Conservation (phyloP, 169 alveolate genomes). For the Plasmodium vinckei region DNA sequence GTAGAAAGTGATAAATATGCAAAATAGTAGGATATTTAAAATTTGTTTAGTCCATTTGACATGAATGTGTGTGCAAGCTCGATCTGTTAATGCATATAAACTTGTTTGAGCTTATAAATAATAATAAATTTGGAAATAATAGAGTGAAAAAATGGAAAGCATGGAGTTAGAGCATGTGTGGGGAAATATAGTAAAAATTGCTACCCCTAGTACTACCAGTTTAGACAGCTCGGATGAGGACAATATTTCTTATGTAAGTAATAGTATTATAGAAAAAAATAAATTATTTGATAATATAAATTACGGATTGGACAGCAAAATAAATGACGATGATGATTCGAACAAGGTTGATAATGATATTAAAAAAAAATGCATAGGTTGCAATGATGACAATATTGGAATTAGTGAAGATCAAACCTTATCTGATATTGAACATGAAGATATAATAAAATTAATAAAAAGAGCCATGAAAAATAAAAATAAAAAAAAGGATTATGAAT, state of each 20-base stretch:
- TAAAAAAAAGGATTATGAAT: constrained; percentile 20
- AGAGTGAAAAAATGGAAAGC: too few species aligned
- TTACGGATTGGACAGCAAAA: background rate
- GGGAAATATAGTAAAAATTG: too few species aligned
- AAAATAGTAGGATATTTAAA: too few species aligned
- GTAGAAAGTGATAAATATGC: too few species aligned
- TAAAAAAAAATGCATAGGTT: background rate
- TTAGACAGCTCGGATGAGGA: background rate
- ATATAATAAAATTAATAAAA: constrained; percentile 15
- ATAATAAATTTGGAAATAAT: too few species aligned
- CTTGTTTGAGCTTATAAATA: too few species aligned
- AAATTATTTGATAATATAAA: background rate
- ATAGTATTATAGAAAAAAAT: background rate
- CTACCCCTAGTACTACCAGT: background rate
- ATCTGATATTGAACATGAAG: constrained; percentile 12
- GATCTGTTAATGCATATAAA: too few species aligned
- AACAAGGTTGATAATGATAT: background rate
- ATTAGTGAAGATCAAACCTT: background rate
- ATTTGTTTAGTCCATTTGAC: too few species aligned
- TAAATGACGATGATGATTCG: background rate
- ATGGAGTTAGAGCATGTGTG: too few species aligned
- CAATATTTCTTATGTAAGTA: background rate
- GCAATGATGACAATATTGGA: background rate
- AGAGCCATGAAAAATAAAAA: constrained; percentile 36
- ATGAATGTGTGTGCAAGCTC: too few species aligned